phyloP scores from a whole-genome alignment of 2,329 filamentous ascomycete genomes.

The Pestalotiopsis sp. region DNA sequence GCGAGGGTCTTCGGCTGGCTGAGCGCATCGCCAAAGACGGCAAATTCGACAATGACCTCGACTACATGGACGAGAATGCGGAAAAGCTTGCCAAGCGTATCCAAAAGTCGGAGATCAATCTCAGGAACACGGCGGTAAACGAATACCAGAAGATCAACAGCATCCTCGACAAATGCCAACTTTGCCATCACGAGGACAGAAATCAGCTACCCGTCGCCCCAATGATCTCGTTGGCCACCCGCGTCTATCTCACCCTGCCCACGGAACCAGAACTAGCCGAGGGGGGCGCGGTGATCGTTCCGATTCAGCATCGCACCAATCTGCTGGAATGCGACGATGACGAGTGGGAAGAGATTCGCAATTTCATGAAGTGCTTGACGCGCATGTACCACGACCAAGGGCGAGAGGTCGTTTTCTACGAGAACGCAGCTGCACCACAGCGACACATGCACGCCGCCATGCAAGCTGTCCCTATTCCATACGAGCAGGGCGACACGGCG shows the following conservation, averaged over 20 bases:
- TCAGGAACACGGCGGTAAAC: conserved; percentile 82
- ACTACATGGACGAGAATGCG: conserved; percentile 98
- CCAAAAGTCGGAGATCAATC: conserved; percentile 82
- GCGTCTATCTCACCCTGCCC: conserved; percentile 83
- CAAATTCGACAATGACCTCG: conserved; percentile 88
- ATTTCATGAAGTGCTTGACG: conserved; percentile 97
- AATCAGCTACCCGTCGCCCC: conserved; percentile 77
- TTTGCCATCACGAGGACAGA: conserved; percentile 88
- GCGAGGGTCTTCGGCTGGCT: conserved; percentile 79
- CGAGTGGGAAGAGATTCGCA: conserved; percentile 98
- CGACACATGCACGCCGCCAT: conserved; percentile 83
- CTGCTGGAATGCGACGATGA: conserved; percentile 98
- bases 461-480: conserved; percentile 83
- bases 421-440: conserved; percentile 84
- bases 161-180: conserved; percentile 81
- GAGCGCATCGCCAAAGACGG: conserved; percentile 92
- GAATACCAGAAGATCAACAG: conserved; percentile 90
- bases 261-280: conserved; percentile 85
- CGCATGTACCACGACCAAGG: conserved; percentile 94
- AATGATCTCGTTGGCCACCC: conserved; percentile 80
- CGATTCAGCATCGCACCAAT: conserved; percentile 82
- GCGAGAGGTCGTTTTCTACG: conserved; percentile 93
- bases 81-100: conserved; percentile 83
- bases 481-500: conserved; percentile 85
- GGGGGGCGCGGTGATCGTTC: conserved; percentile 84